These are phyloP conservation scores for Penicillium sp. DNA, from an alignment of 2,329 filamentous ascomycete species.

Conservation along the genomic window DNA sequence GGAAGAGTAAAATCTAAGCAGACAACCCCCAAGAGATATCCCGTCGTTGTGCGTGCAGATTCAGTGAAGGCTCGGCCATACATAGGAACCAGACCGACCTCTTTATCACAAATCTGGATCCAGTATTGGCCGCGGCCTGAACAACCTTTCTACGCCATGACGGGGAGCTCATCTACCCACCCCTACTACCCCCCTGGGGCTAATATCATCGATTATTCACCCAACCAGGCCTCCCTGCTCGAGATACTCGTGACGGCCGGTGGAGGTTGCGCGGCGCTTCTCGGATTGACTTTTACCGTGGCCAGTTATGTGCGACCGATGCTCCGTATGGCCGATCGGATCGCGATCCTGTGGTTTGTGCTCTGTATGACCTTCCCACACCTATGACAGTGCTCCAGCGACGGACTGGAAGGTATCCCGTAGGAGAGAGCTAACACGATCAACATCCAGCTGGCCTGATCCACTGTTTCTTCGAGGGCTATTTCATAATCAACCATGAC, in stretches of 20 bases:
- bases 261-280: slow-evolving; percentile 59
- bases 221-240: slow-evolving; percentile 65
- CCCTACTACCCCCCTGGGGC: slow-evolving; percentile 73
- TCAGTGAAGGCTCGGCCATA: neutral
- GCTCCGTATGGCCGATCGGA: slow-evolving; percentile 58
- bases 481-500: slow-evolving; percentile 73
- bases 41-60: neutral
- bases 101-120: neutral
- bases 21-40: neutral
- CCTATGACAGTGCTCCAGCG: neutral
- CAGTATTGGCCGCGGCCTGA: neutral
- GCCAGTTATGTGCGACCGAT: slow-evolving; percentile 58
- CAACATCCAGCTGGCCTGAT: slow-evolving; percentile 52
- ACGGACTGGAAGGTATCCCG: neutral
- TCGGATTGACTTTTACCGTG: slow-evolving; percentile 59
- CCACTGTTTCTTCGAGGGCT: slow-evolving; percentile 84
- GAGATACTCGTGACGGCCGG: slow-evolving; percentile 65
- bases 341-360: slow-evolving; percentile 73
- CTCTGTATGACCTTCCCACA: slow-evolving; percentile 59
- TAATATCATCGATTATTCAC: slow-evolving; percentile 64
- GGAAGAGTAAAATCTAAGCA: slow-evolving; percentile 8
- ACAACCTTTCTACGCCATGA: slow-evolving; percentile 19
- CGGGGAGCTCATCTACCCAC: slow-evolving; percentile 47
- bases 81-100: neutral
- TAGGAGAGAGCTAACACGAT: slow-evolving; percentile 2